phyloP scores from a whole-genome alignment of 139 green algal species.

The Bryopsis sp. region DNA sequence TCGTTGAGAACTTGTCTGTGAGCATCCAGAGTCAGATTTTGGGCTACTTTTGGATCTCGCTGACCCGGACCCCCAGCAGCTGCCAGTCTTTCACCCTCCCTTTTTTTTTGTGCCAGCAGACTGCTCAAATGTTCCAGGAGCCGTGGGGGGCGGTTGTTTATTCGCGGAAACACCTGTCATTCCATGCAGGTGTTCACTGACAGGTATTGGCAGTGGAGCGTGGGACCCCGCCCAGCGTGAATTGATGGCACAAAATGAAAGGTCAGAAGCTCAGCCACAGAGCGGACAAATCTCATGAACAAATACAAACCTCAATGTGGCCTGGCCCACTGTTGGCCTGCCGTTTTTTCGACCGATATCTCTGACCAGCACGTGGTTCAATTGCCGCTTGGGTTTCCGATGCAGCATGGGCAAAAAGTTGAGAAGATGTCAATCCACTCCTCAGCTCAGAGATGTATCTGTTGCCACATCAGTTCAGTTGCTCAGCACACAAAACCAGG shows the following conservation, averaged over 20 bases:
- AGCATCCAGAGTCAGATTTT: not conserved
- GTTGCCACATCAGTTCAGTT: not conserved
- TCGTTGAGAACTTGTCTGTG: not conserved
- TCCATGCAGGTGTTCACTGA: too few species aligned
- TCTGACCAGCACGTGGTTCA: too few species aligned
- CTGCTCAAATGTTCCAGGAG: not conserved
- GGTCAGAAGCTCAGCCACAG: too few species aligned
- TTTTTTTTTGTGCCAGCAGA: not conserved
- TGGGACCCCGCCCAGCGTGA: too few species aligned
- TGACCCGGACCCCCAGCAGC: not conserved
- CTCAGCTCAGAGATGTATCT: not conserved
- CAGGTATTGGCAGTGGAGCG: too few species aligned
- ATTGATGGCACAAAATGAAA: too few species aligned
- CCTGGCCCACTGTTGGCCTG: too few species aligned
- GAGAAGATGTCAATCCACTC: not conserved
- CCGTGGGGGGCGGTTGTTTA: not conserved
- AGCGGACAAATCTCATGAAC: too few species aligned
- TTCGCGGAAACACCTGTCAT: not conserved
- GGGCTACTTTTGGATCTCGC: not conserved
- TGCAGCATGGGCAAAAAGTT: not conserved
- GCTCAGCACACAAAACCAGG: not conserved
- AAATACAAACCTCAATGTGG: too few species aligned
- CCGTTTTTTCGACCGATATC: too few species aligned
- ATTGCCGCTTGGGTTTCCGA: not conserved
- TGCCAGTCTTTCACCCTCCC: not conserved